Evolutionary conservation across 768 basidiomycete genomes (phyloP), one percentile per base, ranked within the genome.

Genomic region (Lactarius hatsudake): DNA sequence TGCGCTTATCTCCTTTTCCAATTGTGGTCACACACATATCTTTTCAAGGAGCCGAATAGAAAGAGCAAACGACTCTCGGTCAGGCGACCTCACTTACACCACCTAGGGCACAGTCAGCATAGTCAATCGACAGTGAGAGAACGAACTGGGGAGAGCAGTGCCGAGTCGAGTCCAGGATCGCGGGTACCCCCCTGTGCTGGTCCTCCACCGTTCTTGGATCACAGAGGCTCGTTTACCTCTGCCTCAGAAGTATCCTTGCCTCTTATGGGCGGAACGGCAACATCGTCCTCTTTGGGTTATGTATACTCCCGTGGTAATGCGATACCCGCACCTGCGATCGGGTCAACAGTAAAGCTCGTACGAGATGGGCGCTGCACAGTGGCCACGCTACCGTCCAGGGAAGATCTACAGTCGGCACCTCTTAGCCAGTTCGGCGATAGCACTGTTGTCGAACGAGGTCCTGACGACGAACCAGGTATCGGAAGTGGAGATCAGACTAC

Each of bases 1-100:
- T 74, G 72, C 2, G 82, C 81, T n/a, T 93, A 91, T 71, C 82
- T 94, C 20, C 75, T 90, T 67, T 94, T 94, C 77, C 93, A 93
- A 74, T 79, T 92, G 3, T 89, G 81, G 79, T 92, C 91, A 0
- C 92, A 94, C 74, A 84, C 87, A 5, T 79, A 86, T 69, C 80
- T 94, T 18, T 94, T 91, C 73, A 76, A 83, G 56, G 80, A 83
- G 34, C 65, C 61, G 51, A 67, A 64, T 8, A 54, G 59, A 20
- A 72, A 71, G 15, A 72, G 66, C 59, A 70, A 64, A 67, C 61
- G 69, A 61, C n/a, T 64, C 65, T 26, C 59, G 34, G 30, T 59
- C 38, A 67, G 48, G 30, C 62, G 62, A 51, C 42, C 38, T 51
- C 65, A 43, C 40, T 43, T 45, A n/a, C 40, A 28, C 43, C 34